A percentile compares a stretch with the other conserved stretches of the same genome.
Evolutionary conservation across 345 rosid species (phyloP).

Genomic region (Boechera retrofracta): DNA sequence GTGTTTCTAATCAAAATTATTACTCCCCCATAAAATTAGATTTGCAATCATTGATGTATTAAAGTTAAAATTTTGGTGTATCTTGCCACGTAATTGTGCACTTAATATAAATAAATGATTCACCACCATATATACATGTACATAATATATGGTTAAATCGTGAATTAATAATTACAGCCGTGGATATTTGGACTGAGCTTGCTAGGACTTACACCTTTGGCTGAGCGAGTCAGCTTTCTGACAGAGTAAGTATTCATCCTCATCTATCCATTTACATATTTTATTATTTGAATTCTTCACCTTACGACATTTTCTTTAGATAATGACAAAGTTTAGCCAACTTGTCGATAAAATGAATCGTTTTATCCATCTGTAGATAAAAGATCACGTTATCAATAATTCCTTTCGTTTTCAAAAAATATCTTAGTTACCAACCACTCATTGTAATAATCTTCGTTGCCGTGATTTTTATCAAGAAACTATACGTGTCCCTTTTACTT

Average conservation of each 20-base stretch:
- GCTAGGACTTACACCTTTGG: conserved; percentile 86
- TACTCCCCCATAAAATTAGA: neutral
- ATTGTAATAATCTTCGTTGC: neutral
- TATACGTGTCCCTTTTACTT: neutral
- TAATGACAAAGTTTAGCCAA: conserved; percentile 28
- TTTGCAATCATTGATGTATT: conserved; percentile 25
- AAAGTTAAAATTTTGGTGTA: neutral
- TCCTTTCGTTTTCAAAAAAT: neutral
- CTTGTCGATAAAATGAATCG: neutral
- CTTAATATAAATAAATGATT: neutral
- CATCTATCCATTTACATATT: conserved; percentile 21
- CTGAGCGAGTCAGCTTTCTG: conserved; percentile 93
- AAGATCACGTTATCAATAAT: conserved; percentile 16
- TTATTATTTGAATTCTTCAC: conserved; percentile 23
- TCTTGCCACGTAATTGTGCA: neutral
- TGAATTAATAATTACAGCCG: conserved; percentile 54
- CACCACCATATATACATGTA: neutral
- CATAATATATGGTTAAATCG: conserved; percentile 5
- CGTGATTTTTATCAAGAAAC: neutral
- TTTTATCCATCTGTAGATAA: neutral
- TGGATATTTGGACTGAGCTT: conserved; percentile 88
- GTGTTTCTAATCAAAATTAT: neutral
- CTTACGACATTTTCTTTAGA: neutral
- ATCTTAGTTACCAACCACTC: neutral
- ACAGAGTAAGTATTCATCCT: conserved; percentile 74